A percentile compares a stretch with the other conserved stretches of the same genome.
Evolutionary conservation across 495 filamentous ascomycete genomes (phyloP).

Genomic region (Trichoderma orchidacearum): DNA sequence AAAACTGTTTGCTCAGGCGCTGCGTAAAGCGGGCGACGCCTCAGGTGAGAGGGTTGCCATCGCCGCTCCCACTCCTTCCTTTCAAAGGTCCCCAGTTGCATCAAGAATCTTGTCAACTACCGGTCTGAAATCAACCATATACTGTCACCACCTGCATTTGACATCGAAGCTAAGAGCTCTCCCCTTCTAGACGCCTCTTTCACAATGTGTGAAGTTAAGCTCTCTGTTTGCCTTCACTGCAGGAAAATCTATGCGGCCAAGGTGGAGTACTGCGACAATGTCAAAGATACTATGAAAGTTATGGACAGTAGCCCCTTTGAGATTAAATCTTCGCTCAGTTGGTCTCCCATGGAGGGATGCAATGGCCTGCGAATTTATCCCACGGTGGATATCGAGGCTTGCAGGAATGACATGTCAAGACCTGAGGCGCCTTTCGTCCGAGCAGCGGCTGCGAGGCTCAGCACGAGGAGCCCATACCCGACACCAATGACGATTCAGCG

Average conservation of each 20-base stretch:
- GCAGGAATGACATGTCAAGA: not conserved
- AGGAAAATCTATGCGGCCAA: not conserved
- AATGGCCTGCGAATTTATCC: not conserved
- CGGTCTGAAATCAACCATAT: not conserved
- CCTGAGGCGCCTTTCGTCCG: not conserved
- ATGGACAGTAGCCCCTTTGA: not conserved
- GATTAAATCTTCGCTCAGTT: not conserved
- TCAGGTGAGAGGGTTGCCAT: not conserved
- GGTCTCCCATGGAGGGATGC: not conserved
- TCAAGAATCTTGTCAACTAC: not conserved
- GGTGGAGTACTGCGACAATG: not conserved
- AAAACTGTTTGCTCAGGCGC: not conserved
- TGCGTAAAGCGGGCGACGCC: not conserved
- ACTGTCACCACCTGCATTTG: no score
- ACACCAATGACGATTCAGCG: not conserved
- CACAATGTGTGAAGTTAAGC: not conserved
- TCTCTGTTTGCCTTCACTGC: not conserved
- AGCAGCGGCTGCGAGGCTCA: not conserved
- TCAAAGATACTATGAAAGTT: not conserved
- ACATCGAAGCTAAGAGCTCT: not conserved
- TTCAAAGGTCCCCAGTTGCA: not conserved
- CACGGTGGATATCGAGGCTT: not conserved
- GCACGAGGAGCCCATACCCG: not conserved
- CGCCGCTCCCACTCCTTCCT: not conserved
- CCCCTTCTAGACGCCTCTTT: not conserved